Evolutionary conservation across 2,329 filamentous ascomycete genomes (phyloP).

Genomic region (Geosmithia flava): DNA sequence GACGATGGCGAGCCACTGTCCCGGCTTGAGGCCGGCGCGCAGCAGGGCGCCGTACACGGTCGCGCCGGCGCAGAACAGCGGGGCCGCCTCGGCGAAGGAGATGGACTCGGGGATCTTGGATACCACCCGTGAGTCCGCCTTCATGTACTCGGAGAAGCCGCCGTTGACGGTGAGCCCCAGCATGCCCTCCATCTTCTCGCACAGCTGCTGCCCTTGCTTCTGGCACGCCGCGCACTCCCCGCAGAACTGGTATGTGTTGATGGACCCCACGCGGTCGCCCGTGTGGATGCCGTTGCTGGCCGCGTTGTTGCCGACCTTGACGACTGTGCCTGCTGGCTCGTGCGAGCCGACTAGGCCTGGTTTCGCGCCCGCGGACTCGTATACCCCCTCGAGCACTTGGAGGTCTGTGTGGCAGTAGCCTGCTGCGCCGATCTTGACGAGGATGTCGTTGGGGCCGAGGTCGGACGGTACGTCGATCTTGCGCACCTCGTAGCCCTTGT

Average conservation of each 20-base stretch:
- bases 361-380: slow-evolving; percentile 2
- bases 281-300: slow-evolving; percentile 9
- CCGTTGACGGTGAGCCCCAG: slow-evolving; percentile 54
- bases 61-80: slow-evolving; percentile 52
- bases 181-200: background rate
- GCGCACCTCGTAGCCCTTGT: slow-evolving; percentile 3
- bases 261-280: slow-evolving; percentile 18
- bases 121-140: slow-evolving; percentile 46
- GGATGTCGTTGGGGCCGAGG: slow-evolving; percentile 6
- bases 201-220: background rate
- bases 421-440: slow-evolving; percentile 6
- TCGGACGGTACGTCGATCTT: slow-evolving; percentile 3
- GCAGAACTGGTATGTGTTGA: background rate
- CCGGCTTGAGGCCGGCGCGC: slow-evolving; percentile 8
- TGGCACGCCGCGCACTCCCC: background rate
- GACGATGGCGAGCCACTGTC: slow-evolving; percentile 30
- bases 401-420: slow-evolving; percentile 9
- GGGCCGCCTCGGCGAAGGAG: slow-evolving; percentile 40
- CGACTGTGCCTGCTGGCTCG: slow-evolving; percentile 10
- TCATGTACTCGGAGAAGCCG: slow-evolving; percentile 53
- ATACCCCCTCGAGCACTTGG: slow-evolving; percentile 8
- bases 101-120: slow-evolving; percentile 40
- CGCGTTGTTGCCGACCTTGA: slow-evolving; percentile 5
- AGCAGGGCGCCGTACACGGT: slow-evolving; percentile 50
- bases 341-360: slow-evolving; percentile 9